Base-by-base conservation (phyloP, 2,329 filamentous ascomycete species). In the Sporothrix curviconia region DNA sequence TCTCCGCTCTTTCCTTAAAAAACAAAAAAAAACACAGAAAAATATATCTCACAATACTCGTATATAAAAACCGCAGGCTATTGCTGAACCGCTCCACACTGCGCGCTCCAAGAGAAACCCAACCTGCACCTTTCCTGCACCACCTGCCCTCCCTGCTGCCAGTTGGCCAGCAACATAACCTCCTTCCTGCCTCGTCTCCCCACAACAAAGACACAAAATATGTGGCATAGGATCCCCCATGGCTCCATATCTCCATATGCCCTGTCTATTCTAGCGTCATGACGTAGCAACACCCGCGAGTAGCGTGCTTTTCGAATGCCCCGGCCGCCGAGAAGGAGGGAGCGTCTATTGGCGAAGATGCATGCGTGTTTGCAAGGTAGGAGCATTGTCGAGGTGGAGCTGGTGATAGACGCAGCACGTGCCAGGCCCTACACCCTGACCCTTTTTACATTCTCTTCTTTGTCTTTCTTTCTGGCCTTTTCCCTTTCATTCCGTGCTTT, bases 211-310 rank as follows among this genome's bases (percentile, higher is more conserved):
- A 34, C 30, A 36, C 46, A n/a, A 17, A 39, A n/a, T n/a, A n/a
- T n/a, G n/a, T n/a, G n/a, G 7, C 19, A 25, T 12, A 25, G n/a
- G 8, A 40, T 17, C n/a, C 14, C 17, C 19, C n/a, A 22, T 36
- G 25, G 36, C 17, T 36, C 25, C 50, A 53, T 28, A 8, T 19
- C 39, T 19, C 15, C 22, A 51, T 12, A 37, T 34, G 44, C 22
- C 15, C 8, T 17, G 24, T 32, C 28, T 32, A 25, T 9, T 36
- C 12, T 11, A 53, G 39, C 50, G 50, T 37, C 25, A 53, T 53
- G 50, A 53, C 50, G 50, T 53, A 53, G 50, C 50, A 52, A 24
- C 39, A 14, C 12, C 36, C 25, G 36, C 49, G 22, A 53, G 37
- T 53, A 42, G 50, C 28, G 50, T 42, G 25, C 25, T 53, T 42